Base-by-base conservation (phyloP, 2,329 filamentous ascomycete genomes). In the Alternaria gansuensis region DNA sequence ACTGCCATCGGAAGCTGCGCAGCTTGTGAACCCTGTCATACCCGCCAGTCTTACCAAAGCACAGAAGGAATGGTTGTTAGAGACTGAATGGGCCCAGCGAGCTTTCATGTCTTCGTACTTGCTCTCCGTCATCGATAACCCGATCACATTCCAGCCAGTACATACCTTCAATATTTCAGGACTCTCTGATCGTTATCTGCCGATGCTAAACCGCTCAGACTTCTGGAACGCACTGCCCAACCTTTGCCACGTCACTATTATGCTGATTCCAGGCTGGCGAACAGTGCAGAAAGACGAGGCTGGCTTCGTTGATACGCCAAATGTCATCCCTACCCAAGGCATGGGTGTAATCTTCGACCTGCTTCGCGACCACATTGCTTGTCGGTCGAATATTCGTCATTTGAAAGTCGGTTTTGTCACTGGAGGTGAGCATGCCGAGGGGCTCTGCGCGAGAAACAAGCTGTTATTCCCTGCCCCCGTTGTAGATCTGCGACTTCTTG, bases 61-160 rank as follows among this genome's bases (percentile, higher is more conserved):
- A n/a, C 89, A 91, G 71, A 86, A 83, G 51, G 87, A 90, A 73
- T 88, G 89, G 85, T 75, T 91, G 2, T 77, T 89, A 36, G 88
- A 91, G 71, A 85, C 87, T 3, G 84, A 87, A 51, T 90, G 88
- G 86, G 88, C 88, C 6, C 88, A 91, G 63, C 81, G 85, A 52
- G 88, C 88, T 17, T 88, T 91, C 70, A 80, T 91, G 45, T 85
- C 88, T 48, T 89, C 88, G 1, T 91, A 88, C 65, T 83, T 87
- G 63, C 83, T 90, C 46, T 84, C 87, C 1, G 75, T 90, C 41
- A 84, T 87, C 24, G 87, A 90, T 67, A 89, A 88, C 59, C 78
- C 79, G 4, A 64, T 69, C 5, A 82, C 79, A 2, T 89, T 90
- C 63, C 59, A 69, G 7, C 75, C 80, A 5, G 80, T 91, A 41